Evolutionary conservation across 2,329 filamentous ascomycete genomes (phyloP), one percentile per base, ranked within the genome.

Genomic region (Keithomyces neogunnii): DNA sequence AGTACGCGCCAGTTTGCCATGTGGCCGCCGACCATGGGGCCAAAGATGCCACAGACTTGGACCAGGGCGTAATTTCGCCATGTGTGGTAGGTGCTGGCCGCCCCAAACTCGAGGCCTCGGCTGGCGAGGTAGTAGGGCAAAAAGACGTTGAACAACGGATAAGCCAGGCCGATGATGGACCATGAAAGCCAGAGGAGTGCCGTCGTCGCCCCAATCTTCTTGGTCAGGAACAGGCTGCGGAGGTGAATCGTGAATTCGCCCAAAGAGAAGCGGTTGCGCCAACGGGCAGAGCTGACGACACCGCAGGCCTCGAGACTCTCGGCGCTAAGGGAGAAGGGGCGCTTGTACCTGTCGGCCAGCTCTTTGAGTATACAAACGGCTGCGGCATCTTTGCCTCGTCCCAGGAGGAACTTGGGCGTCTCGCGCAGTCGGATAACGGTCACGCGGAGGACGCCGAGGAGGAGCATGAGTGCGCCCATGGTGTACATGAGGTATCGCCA

Each of bases 41-140:
- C 82, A 49, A 79, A 78, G 49, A 88, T 83, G 28, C 77, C 73
- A 45, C 73, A 78, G n/a, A 84, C 68, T 57, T 84, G 85, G 46
- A 78, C 76, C 36, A 87, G 73, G 3, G 82, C 77, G 63, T 86
- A 87, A 64, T 88, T 85, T 47, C 84, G 75, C 82, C 83, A 87
- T 3, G 73, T 77, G 19, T 49, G 52, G 45, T 53, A 50, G 26
- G 80, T 84, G 44, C 80, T 59, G 3, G 85, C 62, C 0, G 81
- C 80, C 2, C 81, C 82, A 42, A 85, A 56, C 30, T 50, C 32
- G 8, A 55, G 50, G 11, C 55, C 56, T 5, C 57, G 54, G 46
- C 35, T 57, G 11, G 47, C 39, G 39, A 31, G 56, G 7, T 59
- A 62, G 35, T 63, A 68, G 61, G 78, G 78, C 2, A 87, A 67